phyloP scores from a whole-genome alignment of 805 yeast genomes.

The Kazachstania africana region DNA sequence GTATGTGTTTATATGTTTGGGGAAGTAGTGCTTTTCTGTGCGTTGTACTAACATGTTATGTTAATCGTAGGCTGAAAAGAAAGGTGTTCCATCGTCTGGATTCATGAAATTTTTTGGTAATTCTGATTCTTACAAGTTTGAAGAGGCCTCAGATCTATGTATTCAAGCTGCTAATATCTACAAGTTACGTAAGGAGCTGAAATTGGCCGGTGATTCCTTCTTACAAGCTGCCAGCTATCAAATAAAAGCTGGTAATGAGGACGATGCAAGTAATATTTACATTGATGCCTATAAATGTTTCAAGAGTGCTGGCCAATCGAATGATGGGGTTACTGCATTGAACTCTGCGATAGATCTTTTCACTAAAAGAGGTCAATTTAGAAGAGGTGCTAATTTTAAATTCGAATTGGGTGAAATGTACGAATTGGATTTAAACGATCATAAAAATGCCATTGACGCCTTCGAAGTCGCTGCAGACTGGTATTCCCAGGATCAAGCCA shows the following conservation, averaged over 20 bases:
- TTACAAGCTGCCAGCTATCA: constrained; percentile 79
- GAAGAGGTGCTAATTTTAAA: constrained; percentile 91
- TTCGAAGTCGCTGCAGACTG: constrained; percentile 95
- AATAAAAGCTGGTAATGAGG: constrained; percentile 59
- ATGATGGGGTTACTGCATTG: constrained; percentile 49
- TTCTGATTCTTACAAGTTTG: constrained; percentile 50
- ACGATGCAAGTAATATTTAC: constrained; percentile 83
- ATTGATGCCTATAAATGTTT: constrained; percentile 87
- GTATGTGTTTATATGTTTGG: constrained; percentile 27
- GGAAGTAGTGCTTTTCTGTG: constrained; percentile 18
- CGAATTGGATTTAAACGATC: constrained; percentile 63
- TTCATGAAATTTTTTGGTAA: constrained; percentile 59
- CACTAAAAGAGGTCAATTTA: constrained; percentile 84
- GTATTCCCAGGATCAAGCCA: constrained; percentile 88
- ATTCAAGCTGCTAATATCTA: constrained; percentile 89
- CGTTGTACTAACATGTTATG: not conserved
- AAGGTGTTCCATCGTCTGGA: constrained; percentile 59
- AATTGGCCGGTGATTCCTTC: constrained; percentile 72
- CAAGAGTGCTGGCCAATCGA: constrained; percentile 48
- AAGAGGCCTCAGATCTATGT: constrained; percentile 87
- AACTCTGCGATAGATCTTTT: constrained; percentile 71
- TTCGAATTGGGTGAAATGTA: constrained; percentile 81
- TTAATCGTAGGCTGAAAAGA: constrained; percentile 45
- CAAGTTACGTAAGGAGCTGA: constrained; percentile 60
- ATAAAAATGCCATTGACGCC: constrained; percentile 55